A percentile compares a stretch with the other conserved stretches of the same genome.
Conservation (phyloP, 1,284 basidiomycete species). For the Boletus coffeatus region DNA sequence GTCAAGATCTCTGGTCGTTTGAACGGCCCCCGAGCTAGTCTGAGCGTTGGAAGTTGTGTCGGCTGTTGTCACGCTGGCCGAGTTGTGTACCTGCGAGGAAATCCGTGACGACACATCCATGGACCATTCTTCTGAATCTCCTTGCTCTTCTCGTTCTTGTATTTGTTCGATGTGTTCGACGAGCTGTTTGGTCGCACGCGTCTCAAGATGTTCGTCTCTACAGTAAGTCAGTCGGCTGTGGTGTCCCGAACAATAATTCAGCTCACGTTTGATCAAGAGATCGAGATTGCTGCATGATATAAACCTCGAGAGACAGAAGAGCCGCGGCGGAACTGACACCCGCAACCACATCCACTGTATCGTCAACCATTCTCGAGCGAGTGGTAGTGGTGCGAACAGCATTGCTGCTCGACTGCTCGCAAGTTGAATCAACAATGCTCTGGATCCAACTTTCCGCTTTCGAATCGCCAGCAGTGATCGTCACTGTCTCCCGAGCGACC, state of each 20-base stretch:
- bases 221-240: neutral
- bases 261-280: slow-evolving; percentile 1
- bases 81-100: neutral
- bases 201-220: slow-evolving; percentile 2
- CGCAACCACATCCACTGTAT: neutral
- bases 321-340: neutral
- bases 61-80: neutral
- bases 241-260: neutral
- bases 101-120: neutral
- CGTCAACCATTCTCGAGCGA: neutral
- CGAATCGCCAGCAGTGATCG: neutral
- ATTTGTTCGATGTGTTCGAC: neutral
- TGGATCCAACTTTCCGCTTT: neutral
- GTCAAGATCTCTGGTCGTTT: neutral
- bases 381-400: neutral
- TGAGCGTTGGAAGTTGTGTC: neutral
- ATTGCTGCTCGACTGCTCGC: neutral
- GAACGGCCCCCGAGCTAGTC: neutral
- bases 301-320: neutral
- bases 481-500: neutral
- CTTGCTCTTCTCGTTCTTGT: neutral
- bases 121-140: neutral
- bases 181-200: neutral
- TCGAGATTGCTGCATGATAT: neutral
- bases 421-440: neutral